Percentiles rank a stretch among this genome's conserved stretches.
Evolutionary conservation across 2,329 filamentous ascomycete species (phyloP).

Genomic region (Trichoderma sp.): DNA sequence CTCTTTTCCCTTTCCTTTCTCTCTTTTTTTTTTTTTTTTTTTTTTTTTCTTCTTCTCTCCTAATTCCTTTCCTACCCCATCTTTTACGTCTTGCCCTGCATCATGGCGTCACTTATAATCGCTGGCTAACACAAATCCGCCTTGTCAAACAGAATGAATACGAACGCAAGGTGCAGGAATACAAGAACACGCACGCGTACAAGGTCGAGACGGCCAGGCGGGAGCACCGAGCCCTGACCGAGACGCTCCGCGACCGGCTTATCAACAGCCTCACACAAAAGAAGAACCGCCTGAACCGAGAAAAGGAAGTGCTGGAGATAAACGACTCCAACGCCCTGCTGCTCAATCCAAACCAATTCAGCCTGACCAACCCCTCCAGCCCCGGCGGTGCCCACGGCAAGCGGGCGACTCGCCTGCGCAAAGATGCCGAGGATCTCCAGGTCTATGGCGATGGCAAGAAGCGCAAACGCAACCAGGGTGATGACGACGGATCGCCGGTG

Average conservation of each 20-base stretch:
- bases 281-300: conserved; percentile 60
- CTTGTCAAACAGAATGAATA: conserved; percentile 52
- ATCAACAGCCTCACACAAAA: conserved; percentile 64
- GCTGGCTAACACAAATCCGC: neutral
- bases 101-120: conserved; percentile 1
- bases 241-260: conserved; percentile 62
- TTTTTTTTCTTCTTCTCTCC: neutral
- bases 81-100: neutral
- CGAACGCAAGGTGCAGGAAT: conserved; percentile 58
- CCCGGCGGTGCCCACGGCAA: conserved; percentile 62
- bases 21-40: neutral
- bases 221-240: conserved; percentile 57
- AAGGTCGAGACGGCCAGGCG: conserved; percentile 60
- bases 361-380: conserved; percentile 61
- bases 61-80: neutral
- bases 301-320: conserved; percentile 67
- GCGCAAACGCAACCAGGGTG: conserved; percentile 57
- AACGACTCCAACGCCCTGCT: conserved; percentile 63
- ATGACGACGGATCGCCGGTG: conserved; percentile 62
- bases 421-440: conserved; percentile 57
- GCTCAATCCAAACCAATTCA: conserved; percentile 66
- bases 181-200: conserved; percentile 58
- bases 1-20: neutral
- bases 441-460: conserved; percentile 57
- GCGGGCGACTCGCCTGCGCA: conserved; percentile 58